These are phyloP conservation scores for Tulasnella sp. DNA, from an alignment of 768 basidiomycete genomes.

Conservation along the genomic window DNA sequence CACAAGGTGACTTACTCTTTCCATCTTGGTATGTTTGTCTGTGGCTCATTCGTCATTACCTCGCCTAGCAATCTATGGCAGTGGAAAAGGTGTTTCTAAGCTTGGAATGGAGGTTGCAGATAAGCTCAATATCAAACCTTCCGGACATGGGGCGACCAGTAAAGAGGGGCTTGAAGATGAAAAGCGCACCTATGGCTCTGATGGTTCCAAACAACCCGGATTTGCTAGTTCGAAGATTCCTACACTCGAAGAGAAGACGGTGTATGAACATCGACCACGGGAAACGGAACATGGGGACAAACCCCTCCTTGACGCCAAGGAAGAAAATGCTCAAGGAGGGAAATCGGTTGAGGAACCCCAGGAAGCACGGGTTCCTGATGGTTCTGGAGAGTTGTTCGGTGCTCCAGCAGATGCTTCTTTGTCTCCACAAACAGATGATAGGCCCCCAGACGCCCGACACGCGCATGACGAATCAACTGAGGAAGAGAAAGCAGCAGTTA, in stretches of 20 bases:
- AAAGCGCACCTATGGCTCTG: conserved; percentile 38
- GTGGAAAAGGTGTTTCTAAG: conserved; percentile 30
- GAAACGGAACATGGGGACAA: conserved; percentile 23
- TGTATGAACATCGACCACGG: conserved; percentile 37
- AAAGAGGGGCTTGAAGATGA: conserved; percentile 37
- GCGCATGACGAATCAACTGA: conserved; percentile 34
- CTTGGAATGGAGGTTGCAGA: conserved; percentile 29
- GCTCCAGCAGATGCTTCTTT: conserved; percentile 42
- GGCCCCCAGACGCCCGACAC: conserved; percentile 36
- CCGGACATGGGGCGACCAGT: conserved; percentile 29
- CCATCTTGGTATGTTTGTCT: neutral
- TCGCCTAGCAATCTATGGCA: conserved; percentile 34
- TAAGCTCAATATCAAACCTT: conserved; percentile 34
- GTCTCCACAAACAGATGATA: conserved; percentile 32
- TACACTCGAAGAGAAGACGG: conserved; percentile 53
- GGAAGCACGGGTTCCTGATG: conserved; percentile 32
- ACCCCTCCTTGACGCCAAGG: conserved; percentile 25
- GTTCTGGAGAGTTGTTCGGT: conserved; percentile 33
- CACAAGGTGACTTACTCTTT: conserved; percentile 40
- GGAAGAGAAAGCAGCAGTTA: conserved; percentile 38
- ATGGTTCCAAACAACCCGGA: conserved; percentile 39
- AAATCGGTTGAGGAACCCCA: conserved; percentile 2
- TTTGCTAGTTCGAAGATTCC: conserved; percentile 54
- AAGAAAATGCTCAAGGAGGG: conserved; percentile 21
- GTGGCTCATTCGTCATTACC: no score